Percentiles rank a stretch among this genome's conserved stretches.
Evolutionary conservation across 1,284 basidiomycete species (phyloP).

Genomic region (Sanguinoderma infundibulare): DNA sequence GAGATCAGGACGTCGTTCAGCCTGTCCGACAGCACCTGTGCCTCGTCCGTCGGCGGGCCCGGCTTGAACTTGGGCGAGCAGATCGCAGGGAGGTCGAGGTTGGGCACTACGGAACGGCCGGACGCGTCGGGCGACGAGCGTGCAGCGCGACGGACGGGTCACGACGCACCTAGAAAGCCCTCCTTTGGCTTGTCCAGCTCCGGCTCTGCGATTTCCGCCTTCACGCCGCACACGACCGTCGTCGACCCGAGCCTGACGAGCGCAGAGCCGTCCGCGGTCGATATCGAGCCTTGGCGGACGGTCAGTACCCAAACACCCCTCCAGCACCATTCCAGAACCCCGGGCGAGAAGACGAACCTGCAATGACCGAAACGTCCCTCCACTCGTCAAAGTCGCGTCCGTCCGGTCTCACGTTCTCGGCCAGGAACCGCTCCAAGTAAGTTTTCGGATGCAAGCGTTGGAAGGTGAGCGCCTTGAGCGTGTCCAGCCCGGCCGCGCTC

Average conservation of each 20-base stretch:
- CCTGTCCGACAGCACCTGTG: constrained; percentile 85
- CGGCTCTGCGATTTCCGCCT: constrained; percentile 93
- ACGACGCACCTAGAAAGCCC: constrained; percentile 79
- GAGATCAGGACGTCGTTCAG: constrained; percentile 77
- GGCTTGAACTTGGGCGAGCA: constrained; percentile 94
- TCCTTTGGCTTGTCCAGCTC: constrained; percentile 74
- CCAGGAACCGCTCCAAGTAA: constrained; percentile 81
- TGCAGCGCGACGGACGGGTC: not conserved
- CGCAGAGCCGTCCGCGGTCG: constrained; percentile 89
- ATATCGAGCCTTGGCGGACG: constrained; percentile 71
- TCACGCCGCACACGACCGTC: constrained; percentile 91
- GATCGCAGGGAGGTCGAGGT: constrained; percentile 91
- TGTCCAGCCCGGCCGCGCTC: constrained; percentile 26
- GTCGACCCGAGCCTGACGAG: constrained; percentile 90
- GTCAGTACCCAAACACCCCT: not conserved
- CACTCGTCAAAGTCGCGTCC: constrained; percentile 67
- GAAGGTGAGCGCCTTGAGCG: constrained; percentile 71
- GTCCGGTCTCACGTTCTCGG: constrained; percentile 76
- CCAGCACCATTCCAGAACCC: not conserved
- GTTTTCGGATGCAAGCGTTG: constrained; percentile 82
- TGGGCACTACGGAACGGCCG: constrained; percentile 71
- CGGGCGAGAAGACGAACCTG: constrained; percentile 55
- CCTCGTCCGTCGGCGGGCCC: constrained; percentile 91
- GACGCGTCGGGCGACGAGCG: not conserved
- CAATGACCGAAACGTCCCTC: constrained; percentile 73